Evolutionary conservation across 2,329 filamentous ascomycete species (phyloP).

Genomic region (Thielaviopsis punctulata): DNA sequence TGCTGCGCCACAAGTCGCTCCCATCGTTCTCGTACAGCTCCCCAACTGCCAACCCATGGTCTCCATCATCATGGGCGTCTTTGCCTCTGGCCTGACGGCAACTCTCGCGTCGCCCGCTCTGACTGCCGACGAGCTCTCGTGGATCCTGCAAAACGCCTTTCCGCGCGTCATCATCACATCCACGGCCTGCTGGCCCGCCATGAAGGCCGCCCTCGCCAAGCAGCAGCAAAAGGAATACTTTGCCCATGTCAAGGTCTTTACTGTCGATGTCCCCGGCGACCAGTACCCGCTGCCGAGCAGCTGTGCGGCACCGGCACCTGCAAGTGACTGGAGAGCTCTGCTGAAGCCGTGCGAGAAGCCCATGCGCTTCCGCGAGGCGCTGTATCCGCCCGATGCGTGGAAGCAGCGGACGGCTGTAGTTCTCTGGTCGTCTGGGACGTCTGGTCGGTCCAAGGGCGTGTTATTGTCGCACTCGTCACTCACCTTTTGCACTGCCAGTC

Average conservation of each 20-base stretch:
- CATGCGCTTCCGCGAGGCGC: background rate
- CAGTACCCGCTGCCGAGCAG: slow-evolving; percentile 17
- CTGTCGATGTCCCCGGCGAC: slow-evolving; percentile 25
- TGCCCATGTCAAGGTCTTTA: slow-evolving; percentile 40
- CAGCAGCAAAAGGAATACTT: slow-evolving; percentile 21
- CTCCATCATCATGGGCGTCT: slow-evolving; percentile 20
- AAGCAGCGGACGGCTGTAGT: slow-evolving; percentile 39
- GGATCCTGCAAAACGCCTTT: slow-evolving; percentile 25
- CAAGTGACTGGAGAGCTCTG: slow-evolving; percentile 39
- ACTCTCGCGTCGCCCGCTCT: slow-evolving; percentile 24
- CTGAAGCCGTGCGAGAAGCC: slow-evolving; percentile 19
- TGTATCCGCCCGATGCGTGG: slow-evolving; percentile 7
- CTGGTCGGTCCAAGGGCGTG: slow-evolving; percentile 59
- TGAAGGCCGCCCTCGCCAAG: slow-evolving; percentile 19
- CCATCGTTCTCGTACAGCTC: slow-evolving; percentile 25
- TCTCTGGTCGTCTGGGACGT: slow-evolving; percentile 42
- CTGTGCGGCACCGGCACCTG: background rate
- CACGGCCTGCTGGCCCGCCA: slow-evolving; percentile 18
- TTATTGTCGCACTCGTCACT: slow-evolving; percentile 52
- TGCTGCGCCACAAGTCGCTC: slow-evolving; percentile 22
- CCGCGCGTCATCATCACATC: slow-evolving; percentile 23
- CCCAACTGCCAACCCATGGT: slow-evolving; percentile 26
- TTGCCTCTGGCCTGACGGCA: slow-evolving; percentile 24
- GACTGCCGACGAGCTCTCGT: slow-evolving; percentile 23
- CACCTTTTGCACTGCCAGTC: slow-evolving; percentile 35